phyloP scores from a whole-genome alignment of 768 basidiomycete genomes.

The Tricholoma saponaceum region DNA sequence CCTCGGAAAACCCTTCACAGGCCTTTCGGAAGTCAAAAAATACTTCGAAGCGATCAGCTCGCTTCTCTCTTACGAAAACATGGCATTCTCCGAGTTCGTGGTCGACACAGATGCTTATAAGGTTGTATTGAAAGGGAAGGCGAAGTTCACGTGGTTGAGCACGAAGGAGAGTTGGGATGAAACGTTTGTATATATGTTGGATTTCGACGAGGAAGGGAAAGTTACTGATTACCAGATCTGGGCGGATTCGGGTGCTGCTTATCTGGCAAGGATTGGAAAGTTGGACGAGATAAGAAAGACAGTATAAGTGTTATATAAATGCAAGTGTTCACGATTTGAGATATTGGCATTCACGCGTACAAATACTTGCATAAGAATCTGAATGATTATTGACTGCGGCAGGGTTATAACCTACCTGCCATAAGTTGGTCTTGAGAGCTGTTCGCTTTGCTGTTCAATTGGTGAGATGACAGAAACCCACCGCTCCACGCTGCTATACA shows the following conservation, averaged over 20 bases:
- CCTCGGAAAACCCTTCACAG: constrained; percentile 46
- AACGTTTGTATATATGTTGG: constrained; percentile 54
- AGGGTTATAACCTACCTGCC: neutral
- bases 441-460: neutral
- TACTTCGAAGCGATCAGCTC: constrained; percentile 49
- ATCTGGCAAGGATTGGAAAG: constrained; percentile 52
- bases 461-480: neutral
- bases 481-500: neutral
- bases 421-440: neutral
- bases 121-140: constrained; percentile 52
- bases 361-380: neutral
- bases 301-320: neutral
- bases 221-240: constrained; percentile 62
- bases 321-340: neutral
- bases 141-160: constrained; percentile 52
- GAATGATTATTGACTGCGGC: neutral
- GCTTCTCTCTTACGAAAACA: constrained; percentile 44
- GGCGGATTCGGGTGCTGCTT: constrained; percentile 65
- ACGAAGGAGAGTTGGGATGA: constrained; percentile 58
- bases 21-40: constrained; percentile 34
- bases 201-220: constrained; percentile 54
- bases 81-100: constrained; percentile 51
- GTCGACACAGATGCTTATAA: constrained; percentile 47
- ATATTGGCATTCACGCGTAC: no score
- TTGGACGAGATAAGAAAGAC: constrained; percentile 26